Percentiles rank a stretch among this genome's conserved stretches.
Conservation (phyloP, 768 basidiomycete genomes). For the Boletus patriciae region DNA sequence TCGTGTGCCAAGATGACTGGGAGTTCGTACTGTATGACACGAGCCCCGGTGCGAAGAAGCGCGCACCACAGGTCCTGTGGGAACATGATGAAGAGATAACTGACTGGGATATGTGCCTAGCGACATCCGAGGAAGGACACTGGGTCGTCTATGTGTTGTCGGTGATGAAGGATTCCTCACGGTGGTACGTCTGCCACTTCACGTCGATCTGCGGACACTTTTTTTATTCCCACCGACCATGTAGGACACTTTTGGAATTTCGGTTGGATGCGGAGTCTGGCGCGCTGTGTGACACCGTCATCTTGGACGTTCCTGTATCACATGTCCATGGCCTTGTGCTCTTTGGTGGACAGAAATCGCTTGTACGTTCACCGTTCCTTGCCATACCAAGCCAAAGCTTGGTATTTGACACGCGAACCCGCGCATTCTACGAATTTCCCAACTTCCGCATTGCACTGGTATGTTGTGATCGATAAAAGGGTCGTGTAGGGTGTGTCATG, state of each 20-base stretch:
- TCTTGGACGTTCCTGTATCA: not conserved
- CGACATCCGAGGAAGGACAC: not conserved
- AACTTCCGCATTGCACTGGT: not conserved
- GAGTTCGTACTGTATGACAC: slow-evolving; percentile 4
- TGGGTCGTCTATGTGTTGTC: not conserved
- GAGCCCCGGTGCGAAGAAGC: not conserved
- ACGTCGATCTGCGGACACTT: not conserved
- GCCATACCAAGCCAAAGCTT: not conserved
- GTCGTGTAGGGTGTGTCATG: no score
- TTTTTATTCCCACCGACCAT: not conserved
- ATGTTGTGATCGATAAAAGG: not conserved
- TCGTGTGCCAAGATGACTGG: not conserved
- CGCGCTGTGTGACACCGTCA: not conserved
- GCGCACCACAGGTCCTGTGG: not conserved
- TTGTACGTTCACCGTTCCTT: no score
- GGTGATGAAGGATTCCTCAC: no score
- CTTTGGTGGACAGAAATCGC: no score
- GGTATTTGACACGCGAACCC: not conserved
- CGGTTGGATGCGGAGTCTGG: not conserved
- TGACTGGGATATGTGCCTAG: not conserved
- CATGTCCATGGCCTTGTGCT: no score
- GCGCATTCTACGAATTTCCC: not conserved
- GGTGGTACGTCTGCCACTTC: not conserved
- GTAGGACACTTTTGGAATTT: not conserved
- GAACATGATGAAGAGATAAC: not conserved